Evolutionary conservation across 345 rosid species (phyloP).

Genomic region (rapeseed (Brassica napus)): Da-Ae NC_063439.1:18170501-18171000

Average conservation of each 20-base stretch:
- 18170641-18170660: slow-evolving; percentile 83
- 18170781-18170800: slow-evolving; percentile 82
- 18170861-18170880: not conserved
- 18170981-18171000: slow-evolving; percentile 60
- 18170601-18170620: slow-evolving; percentile 61
- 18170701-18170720: slow-evolving; percentile 75
- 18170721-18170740: slow-evolving; percentile 94
- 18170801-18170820: slow-evolving; percentile 85
- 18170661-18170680: slow-evolving; percentile 75
- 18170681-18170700: slow-evolving; percentile 94
- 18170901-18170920: slow-evolving; percentile 54
- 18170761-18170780: slow-evolving; percentile 86
- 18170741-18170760: slow-evolving; percentile 84
- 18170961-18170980: slow-evolving; percentile 61
- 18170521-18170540: slow-evolving; percentile 58
- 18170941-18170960: slow-evolving; percentile 78
- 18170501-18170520: slow-evolving; percentile 54
- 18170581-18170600: slow-evolving; percentile 63
- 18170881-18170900: not conserved
- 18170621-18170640: slow-evolving; percentile 53
- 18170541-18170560: slow-evolving; percentile 81
- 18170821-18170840: slow-evolving; percentile 75
- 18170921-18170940: slow-evolving; percentile 79
- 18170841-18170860: slow-evolving; percentile 41
- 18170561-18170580: slow-evolving; percentile 78